A percentile compares a stretch with the other conserved stretches of the same genome.
Evolutionary conservation across 2,329 filamentous ascomycete genomes (phyloP).

Genomic region (Clathrospora elynae): DNA sequence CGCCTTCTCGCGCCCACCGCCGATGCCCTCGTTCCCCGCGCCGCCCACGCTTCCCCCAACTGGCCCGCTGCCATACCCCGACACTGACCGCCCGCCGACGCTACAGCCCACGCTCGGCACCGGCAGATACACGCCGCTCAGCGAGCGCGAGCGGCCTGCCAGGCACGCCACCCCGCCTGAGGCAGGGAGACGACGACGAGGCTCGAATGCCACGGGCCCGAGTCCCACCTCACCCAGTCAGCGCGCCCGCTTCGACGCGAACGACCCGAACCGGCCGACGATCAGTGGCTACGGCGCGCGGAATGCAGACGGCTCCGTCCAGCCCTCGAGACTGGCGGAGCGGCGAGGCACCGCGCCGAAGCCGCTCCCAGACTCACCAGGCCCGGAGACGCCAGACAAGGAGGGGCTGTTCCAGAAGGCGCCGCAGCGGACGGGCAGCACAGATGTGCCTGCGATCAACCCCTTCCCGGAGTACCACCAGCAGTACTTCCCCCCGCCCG

Average conservation of each 20-base stretch:
- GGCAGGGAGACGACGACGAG: conserved; percentile 36
- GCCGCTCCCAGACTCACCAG: conserved; percentile 80
- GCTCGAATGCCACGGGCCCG: conserved; percentile 38
- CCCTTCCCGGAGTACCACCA: conserved; percentile 62
- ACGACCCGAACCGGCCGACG: conserved; percentile 56
- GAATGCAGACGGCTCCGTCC: conserved; percentile 40
- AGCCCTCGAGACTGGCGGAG: conserved; percentile 73
- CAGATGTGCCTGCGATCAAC: conserved; percentile 29
- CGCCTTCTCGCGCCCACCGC: conserved; percentile 47
- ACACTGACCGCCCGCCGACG: conserved; percentile 45
- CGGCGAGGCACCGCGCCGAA: conserved; percentile 80
- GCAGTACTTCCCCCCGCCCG: conserved; percentile 64
- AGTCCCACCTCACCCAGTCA: conserved; percentile 38
- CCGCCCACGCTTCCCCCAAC: conserved; percentile 56
- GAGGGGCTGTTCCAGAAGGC: conserved; percentile 78
- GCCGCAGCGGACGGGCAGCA: conserved; percentile 48
- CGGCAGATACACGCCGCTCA: conserved; percentile 44
- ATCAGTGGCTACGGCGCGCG: conserved; percentile 52
- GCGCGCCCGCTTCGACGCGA: conserved; percentile 53
- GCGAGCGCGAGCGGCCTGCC: conserved; percentile 43
- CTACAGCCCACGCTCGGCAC: conserved; percentile 24
- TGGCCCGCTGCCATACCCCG: conserved; percentile 54
- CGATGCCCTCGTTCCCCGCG: conserved; percentile 69
- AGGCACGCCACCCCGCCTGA: conserved; percentile 44
- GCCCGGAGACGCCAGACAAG: conserved; percentile 74